Conservation (phyloP, 108 stramenopile genomes). For the Cyclostephanos invisitatus region DNA sequence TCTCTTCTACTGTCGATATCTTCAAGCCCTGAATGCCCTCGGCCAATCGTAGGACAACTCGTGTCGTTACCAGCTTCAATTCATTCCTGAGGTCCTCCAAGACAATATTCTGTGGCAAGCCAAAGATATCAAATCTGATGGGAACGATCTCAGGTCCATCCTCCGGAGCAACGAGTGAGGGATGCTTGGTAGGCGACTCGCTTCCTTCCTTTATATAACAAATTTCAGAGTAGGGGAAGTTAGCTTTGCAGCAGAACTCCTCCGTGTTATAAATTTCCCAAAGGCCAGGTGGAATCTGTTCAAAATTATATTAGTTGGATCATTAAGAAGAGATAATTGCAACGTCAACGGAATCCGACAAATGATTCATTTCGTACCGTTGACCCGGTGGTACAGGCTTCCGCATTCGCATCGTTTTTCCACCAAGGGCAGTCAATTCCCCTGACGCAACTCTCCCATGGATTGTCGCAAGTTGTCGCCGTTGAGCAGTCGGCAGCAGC, state of each 20-base stretch:
- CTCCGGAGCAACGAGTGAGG: slow-evolving; percentile 3
- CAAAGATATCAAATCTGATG: neutral
- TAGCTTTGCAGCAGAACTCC: slow-evolving; percentile 4
- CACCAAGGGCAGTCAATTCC: slow-evolving; percentile 24
- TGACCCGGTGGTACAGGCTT: slow-evolving; percentile 10
- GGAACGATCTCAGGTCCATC: neutral
- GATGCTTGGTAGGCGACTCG: slow-evolving; percentile 13
- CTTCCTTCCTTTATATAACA: neutral
- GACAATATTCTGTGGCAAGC: neutral
- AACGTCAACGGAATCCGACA: neutral
- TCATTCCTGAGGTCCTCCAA: slow-evolving; percentile 1
- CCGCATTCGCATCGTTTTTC: neutral
- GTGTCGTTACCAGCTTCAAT: neutral
- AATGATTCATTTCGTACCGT: neutral
- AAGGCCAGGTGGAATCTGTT: slow-evolving; percentile 4
- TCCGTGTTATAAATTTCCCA: slow-evolving; percentile 5
- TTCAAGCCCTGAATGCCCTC: slow-evolving; percentile 6
- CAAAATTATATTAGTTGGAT: neutral
- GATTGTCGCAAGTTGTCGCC: slow-evolving; percentile 4
- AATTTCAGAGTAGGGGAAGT: slow-evolving; percentile 6
- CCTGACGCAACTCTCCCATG: slow-evolving; percentile 4
- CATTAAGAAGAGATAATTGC: neutral
- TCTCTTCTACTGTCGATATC: slow-evolving; percentile 9
- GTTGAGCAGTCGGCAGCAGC: neutral
- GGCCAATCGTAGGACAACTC: slow-evolving; percentile 1